Percentiles rank a stretch among this genome's conserved stretches.
Conservation (phyloP, 2,329 filamentous ascomycete species). For the Neonectria punicea region DNA sequence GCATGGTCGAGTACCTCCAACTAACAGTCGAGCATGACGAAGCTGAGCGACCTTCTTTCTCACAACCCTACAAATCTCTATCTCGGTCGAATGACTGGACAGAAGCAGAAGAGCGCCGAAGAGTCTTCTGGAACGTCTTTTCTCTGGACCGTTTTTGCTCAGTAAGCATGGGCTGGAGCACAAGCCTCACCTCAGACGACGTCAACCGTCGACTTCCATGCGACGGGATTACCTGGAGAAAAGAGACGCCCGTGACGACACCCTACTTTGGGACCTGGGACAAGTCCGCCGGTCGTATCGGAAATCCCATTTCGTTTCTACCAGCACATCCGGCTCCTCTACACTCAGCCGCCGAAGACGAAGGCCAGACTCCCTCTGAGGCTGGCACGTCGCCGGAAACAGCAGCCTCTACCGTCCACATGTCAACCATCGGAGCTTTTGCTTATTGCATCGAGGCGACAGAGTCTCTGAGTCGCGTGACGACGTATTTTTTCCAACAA, state of each 20-base stretch:
- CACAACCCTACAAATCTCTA: conserved; percentile 41
- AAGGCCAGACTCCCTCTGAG: conserved; percentile 21
- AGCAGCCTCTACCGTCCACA: conserved; percentile 39
- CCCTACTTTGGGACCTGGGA: conserved; percentile 56
- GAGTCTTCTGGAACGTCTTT: conserved; percentile 53
- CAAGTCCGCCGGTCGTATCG: conserved; percentile 46
- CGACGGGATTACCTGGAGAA: conserved; percentile 52
- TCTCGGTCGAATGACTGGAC: conserved; percentile 40
- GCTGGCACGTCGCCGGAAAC: conserved; percentile 25
- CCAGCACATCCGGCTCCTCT: conserved; percentile 29
- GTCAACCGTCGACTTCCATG: conserved; percentile 50
- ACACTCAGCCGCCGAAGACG: conserved; percentile 8
- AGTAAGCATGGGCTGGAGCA: conserved; percentile 50
- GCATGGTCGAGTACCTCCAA: conserved; percentile 43
- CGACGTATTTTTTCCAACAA: conserved; percentile 55
- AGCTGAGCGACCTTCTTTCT: conserved; percentile 44
- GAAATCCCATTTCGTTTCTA: conserved; percentile 47
- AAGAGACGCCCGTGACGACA: conserved; percentile 48
- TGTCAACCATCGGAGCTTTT: conserved; percentile 53
- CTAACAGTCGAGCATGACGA: conserved; percentile 41
- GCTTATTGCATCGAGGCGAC: conserved; percentile 57
- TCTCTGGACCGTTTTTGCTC: conserved; percentile 49
- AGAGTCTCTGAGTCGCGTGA: conserved; percentile 54
- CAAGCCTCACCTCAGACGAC: conserved; percentile 48
- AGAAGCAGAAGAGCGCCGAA: conserved; percentile 47